Base-by-base conservation (phyloP, 208 protist genomes). In the Trypanosoma melophagium region DNA sequence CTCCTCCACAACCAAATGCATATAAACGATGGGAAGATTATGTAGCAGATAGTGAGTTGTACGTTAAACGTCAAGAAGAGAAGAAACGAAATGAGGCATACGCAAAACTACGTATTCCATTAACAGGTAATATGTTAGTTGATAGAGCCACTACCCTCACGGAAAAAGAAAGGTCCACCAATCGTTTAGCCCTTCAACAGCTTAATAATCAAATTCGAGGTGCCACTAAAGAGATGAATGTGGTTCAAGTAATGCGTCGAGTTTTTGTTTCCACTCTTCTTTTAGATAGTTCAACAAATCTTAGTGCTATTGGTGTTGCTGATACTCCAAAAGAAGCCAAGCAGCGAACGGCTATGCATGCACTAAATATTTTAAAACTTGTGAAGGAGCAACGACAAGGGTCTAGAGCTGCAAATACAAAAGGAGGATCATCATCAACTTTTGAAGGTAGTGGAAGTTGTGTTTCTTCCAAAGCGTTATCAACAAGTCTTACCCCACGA, bases 301-400 rank as follows among this genome's bases (percentile, higher is more conserved):
- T 90, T 10, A 64, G 60, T 10, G 89, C 89, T 2, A 86, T 66
- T 0, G 89, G 86, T 5, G 81, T 90, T 35, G 79, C 62, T 5
- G 52, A 50, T 7, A 84, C 38, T 25, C 45, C 49, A 41, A 90
- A 88, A 28, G 63, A 69, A 42, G 86, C 89, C 7, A 79, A 83
- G 64, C 76, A 72, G n/a, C 74, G 74, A 50, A 90, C 80, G 28
- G 89, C 89, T 7, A 77, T 70, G 44, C 84, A 94, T 67, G 88
- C 88, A 28, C 51, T 94, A 25, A 57, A 76, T 47, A 77, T 81
- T 19, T 14, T 81, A 31, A 61, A 57, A 24, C 66, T 81, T 21
- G 49, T 72, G 31, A 60, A 53, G 21, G 62, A 79, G 52, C 61
- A 76, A 61, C 38, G 59, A 4, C 21, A 60, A 17, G 28, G 17